Conservation (phyloP, 1,139 yeast genomes). For the Candida sp. region DNA sequence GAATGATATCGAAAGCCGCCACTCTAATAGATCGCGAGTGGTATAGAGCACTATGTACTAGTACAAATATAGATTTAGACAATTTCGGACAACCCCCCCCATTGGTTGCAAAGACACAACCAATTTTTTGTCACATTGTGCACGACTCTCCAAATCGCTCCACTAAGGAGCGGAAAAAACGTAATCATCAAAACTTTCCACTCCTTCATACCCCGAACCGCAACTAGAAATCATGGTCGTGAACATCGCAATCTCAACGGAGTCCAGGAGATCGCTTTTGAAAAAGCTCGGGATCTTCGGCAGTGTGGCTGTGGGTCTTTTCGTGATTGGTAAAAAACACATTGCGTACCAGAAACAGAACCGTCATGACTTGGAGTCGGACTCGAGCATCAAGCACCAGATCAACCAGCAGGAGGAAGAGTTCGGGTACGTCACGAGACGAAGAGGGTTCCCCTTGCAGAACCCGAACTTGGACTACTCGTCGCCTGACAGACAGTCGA, state of each 20-base stretch:
- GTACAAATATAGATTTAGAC: neutral
- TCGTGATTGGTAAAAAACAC: slow-evolving; percentile 39
- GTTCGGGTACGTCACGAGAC: slow-evolving; percentile 28
- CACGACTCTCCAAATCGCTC: neutral
- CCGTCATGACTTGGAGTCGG: slow-evolving; percentile 42
- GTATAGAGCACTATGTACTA: neutral
- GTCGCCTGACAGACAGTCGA: slow-evolving; percentile 48
- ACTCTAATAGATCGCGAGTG: neutral
- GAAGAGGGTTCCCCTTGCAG: slow-evolving; percentile 42
- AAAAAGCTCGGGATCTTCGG: slow-evolving; percentile 40
- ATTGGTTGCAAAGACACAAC: too few species aligned
- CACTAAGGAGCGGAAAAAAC: neutral
- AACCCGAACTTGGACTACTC: slow-evolving; percentile 29
- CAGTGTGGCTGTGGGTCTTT: slow-evolving; percentile 34
- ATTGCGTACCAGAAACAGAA: slow-evolving; percentile 40
- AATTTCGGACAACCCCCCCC: neutral
- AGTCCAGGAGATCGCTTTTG: slow-evolving; percentile 41
- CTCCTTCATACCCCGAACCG: neutral
- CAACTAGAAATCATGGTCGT: neutral
- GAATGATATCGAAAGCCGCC: slow-evolving; percentile 17
- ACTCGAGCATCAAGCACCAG: slow-evolving; percentile 34
- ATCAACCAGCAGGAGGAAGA: slow-evolving; percentile 25
- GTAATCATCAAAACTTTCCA: neutral
- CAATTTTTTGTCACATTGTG: neutral
- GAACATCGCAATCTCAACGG: slow-evolving; percentile 18